These are phyloP conservation scores for Globisporangium lucens DNA, from an alignment of 352 stramenopile genomes.

Conservation along the genomic window DNA sequence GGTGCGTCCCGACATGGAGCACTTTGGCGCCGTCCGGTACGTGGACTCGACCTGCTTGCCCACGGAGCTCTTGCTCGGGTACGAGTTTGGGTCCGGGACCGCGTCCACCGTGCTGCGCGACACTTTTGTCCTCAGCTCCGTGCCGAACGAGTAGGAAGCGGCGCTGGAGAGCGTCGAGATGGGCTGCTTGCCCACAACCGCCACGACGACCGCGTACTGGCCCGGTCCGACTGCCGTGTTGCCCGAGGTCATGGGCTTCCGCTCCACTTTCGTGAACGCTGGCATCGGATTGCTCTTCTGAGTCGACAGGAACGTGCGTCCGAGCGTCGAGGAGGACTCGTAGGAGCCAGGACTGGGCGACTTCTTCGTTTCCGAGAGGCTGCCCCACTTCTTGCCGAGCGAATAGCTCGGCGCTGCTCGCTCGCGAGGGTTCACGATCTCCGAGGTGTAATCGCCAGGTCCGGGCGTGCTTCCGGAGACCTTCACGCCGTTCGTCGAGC, in stretches of 20 bases:
- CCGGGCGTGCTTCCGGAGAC: slow-evolving; percentile 42
- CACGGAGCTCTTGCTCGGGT: slow-evolving; percentile 58
- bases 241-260: slow-evolving; percentile 49
- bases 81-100: slow-evolving; percentile 42
- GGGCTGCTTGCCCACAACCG: slow-evolving; percentile 58
- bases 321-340: slow-evolving; percentile 54
- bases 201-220: slow-evolving; percentile 69
- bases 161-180: slow-evolving; percentile 58
- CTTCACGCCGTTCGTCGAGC: slow-evolving; percentile 57
- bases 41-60: slow-evolving; percentile 64
- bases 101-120: slow-evolving; percentile 24
- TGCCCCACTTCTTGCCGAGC: slow-evolving; percentile 72
- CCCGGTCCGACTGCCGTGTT: slow-evolving; percentile 62
- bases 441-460: slow-evolving; percentile 60
- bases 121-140: slow-evolving; percentile 45
- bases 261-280: slow-evolving; percentile 66
- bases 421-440: slow-evolving; percentile 70
- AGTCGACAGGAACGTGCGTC: slow-evolving; percentile 66
- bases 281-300: slow-evolving; percentile 58
- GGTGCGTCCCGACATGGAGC: slow-evolving; percentile 74
- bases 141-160: slow-evolving; percentile 68
- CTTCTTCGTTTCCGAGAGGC: slow-evolving; percentile 39
- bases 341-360: slow-evolving; percentile 60
- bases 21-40: slow-evolving; percentile 60
- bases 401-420: slow-evolving; percentile 61